Evolutionary conservation across 805 yeast species (phyloP).

Genomic region (Diddensiella transvaalensis): DNA sequence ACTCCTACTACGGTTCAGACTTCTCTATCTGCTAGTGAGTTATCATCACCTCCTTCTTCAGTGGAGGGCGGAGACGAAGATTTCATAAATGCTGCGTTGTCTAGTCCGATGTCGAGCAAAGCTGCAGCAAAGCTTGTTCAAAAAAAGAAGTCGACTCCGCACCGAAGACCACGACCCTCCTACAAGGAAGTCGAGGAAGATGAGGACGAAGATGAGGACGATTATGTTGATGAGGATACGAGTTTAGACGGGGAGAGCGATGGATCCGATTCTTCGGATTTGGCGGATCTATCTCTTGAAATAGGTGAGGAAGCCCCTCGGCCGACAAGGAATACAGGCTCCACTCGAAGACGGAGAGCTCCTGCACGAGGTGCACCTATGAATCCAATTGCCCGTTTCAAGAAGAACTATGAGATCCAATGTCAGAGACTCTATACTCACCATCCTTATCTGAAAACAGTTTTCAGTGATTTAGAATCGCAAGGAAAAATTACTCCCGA

Average conservation of each 20-base stretch:
- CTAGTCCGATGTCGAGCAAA: neutral
- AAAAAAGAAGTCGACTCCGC: neutral
- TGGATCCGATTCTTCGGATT: neutral
- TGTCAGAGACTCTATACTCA: conserved; percentile 63
- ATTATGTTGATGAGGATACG: neutral
- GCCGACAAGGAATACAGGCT: neutral
- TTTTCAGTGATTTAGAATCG: conserved; percentile 61
- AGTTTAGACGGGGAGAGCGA: neutral
- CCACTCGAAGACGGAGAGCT: neutral
- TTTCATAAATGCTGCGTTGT: neutral
- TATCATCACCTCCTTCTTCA: conserved; percentile 4
- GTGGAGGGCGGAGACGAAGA: neutral
- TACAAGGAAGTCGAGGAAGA: neutral
- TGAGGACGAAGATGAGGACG: neutral
- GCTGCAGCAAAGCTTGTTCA: neutral
- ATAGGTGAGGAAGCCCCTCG: neutral
- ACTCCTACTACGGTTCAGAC: neutral
- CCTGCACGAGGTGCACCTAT: conserved; percentile 4
- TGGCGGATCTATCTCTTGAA: neutral
- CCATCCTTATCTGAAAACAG: conserved; percentile 75
- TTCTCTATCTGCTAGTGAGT: neutral
- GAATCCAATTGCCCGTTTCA: conserved; percentile 9
- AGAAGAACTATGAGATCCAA: conserved; percentile 45
- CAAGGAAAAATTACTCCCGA: conserved; percentile 41
- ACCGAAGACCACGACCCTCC: neutral